These are phyloP conservation scores for Moesziomyces sp. DNA, from an alignment of 1,284 basidiomycete species.

Conservation along the genomic window DNA sequence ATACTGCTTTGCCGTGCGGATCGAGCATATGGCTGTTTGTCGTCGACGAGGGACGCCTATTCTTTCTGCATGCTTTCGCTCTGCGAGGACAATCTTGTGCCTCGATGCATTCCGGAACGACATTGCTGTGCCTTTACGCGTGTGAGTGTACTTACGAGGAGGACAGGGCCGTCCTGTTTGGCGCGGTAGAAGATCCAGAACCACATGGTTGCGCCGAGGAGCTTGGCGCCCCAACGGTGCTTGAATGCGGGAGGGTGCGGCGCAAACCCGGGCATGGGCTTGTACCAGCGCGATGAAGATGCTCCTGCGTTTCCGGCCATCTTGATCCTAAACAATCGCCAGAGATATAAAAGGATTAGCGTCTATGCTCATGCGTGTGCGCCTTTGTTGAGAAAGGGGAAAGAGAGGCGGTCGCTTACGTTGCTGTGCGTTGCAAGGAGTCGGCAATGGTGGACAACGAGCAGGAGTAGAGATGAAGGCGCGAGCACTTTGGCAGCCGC, in stretches of 20 bases:
- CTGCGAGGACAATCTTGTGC: no score
- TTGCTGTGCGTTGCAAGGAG: background rate
- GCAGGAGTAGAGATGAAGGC: background rate
- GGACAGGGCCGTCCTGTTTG: constrained; percentile 65
- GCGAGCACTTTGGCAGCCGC: no score
- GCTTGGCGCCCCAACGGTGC: constrained; percentile 60
- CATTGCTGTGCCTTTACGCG: no score
- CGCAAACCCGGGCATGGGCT: constrained; percentile 58
- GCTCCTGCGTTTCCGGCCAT: constrained; percentile 32
- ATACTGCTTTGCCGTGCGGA: no score
- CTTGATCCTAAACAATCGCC: background rate
- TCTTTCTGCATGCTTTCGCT: no score
- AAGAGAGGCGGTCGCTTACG: background rate
- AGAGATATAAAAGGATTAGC: no score
- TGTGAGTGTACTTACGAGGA: constrained; percentile 56
- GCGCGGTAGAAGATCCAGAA: constrained; percentile 67
- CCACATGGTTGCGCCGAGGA: constrained; percentile 66
- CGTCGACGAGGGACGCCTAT: no score
- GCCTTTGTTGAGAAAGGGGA: background rate
- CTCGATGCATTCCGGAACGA: no score
- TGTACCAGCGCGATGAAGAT: constrained; percentile 52
- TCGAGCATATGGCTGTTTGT: no score
- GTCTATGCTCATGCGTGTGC: no score
- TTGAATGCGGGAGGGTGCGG: constrained; percentile 63
- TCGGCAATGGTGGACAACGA: background rate